These are phyloP conservation scores for Yamadazyma endophytica DNA, from an alignment of 805 yeast species.

Conservation along the genomic window DNA sequence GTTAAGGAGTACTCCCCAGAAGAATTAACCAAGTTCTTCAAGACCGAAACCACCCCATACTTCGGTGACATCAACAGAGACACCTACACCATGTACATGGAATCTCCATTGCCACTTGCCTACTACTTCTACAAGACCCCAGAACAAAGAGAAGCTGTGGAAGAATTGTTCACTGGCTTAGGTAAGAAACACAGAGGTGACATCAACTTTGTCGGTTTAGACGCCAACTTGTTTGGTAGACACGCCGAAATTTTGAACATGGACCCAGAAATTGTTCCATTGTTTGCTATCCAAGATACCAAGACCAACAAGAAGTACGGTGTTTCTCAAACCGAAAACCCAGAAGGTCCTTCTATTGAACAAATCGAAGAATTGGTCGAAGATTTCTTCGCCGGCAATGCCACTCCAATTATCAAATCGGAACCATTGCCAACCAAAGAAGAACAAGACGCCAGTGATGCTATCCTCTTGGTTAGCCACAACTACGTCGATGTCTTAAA, in stretches of 20 bases:
- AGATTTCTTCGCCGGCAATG: constrained; percentile 58
- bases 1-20: constrained; percentile 25
- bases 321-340: constrained; percentile 53
- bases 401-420: constrained; percentile 73
- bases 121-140: constrained; percentile 77
- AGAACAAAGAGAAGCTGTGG: constrained; percentile 59
- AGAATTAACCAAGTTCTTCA: constrained; percentile 45
- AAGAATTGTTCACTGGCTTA: constrained; percentile 50
- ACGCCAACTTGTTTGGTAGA: constrained; percentile 73
- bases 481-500: constrained; percentile 68
- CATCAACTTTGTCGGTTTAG: constrained; percentile 83
- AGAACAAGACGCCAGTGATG: constrained; percentile 54
- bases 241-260: constrained; percentile 86
- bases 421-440: constrained; percentile 84
- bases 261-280: constrained; percentile 76
- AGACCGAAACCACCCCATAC: constrained; percentile 68
- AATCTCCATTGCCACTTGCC: constrained; percentile 71
- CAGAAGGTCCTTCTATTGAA: constrained; percentile 39
- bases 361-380: constrained; percentile 60
- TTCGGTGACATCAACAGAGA: constrained; percentile 85
- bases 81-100: constrained; percentile 72
- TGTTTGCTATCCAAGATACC: constrained; percentile 81
- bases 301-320: constrained; percentile 71
- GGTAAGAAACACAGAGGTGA: constrained; percentile 77
- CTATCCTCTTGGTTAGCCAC: constrained; percentile 74